Percentiles rank a stretch among this genome's conserved stretches.
These are phyloP conservation scores for Claviceps humidiphila DNA, from an alignment of 2,329 filamentous ascomycete species.

Conservation along the genomic window DNA sequence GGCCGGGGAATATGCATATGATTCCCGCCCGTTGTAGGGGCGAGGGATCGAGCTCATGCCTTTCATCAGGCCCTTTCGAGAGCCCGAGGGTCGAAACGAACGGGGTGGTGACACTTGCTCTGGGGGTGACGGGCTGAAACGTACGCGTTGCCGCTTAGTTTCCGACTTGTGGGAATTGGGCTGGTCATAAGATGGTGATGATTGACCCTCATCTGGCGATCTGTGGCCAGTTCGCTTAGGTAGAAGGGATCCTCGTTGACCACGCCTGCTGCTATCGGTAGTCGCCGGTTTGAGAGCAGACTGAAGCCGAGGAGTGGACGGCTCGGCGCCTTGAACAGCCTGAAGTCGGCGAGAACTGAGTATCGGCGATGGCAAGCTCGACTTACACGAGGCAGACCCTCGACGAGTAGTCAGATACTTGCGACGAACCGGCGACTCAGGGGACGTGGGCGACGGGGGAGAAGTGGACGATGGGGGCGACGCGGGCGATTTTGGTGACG, in stretches of 20 bases:
- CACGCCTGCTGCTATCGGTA: slow-evolving; percentile 15
- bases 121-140: slow-evolving; percentile 19
- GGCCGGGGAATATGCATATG: slow-evolving; percentile 27
- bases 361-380: slow-evolving; percentile 20
- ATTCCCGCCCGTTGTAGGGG: slow-evolving; percentile 31
- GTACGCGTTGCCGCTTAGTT: slow-evolving; percentile 16
- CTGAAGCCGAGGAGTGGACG: slow-evolving; percentile 5
- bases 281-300: slow-evolving; percentile 11
- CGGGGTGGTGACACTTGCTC: slow-evolving; percentile 40
- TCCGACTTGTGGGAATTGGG: slow-evolving; percentile 38
- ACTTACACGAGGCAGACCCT: slow-evolving; percentile 24
- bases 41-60: slow-evolving; percentile 38
- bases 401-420: slow-evolving; percentile 22
- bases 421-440: slow-evolving; percentile 12
- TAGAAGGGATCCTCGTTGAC: slow-evolving; percentile 34
- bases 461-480: slow-evolving; percentile 10
- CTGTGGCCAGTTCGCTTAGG: slow-evolving; percentile 28
- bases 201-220: slow-evolving; percentile 35
- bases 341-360: slow-evolving; percentile 21
- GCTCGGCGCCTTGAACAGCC: slow-evolving; percentile 13
- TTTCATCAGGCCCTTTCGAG: slow-evolving; percentile 38
- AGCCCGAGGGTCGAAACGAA: slow-evolving; percentile 42
- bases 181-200: slow-evolving; percentile 25
- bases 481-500: slow-evolving; percentile 11
- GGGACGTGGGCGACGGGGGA: slow-evolving; percentile 9